phyloP scores from a whole-genome alignment of 768 basidiomycete species.

The Cyclocybe cylindracea region DNA sequence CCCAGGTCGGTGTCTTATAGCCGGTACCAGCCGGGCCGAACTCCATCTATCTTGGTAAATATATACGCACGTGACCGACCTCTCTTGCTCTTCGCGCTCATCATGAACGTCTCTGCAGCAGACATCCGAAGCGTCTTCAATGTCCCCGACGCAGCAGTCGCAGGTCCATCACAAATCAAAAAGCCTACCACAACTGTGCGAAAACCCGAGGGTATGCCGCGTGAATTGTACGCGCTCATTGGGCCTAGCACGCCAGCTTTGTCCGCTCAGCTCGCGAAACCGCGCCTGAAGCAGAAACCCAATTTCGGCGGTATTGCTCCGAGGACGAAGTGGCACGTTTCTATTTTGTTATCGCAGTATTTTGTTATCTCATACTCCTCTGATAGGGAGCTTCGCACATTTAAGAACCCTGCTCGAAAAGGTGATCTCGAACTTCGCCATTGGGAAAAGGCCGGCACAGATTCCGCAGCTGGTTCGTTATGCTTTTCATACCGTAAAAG shows the following conservation, averaged over 20 bases:
- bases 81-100: conserved; percentile 13
- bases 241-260: conserved; percentile 91
- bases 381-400: conserved; percentile 73
- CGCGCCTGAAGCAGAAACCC: conserved; percentile 85
- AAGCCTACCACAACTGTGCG: conserved; percentile 45
- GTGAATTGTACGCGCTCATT: conserved; percentile 92
- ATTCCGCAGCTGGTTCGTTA: conserved; percentile 54
- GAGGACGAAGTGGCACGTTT: conserved; percentile 70
- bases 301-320: conserved; percentile 56
- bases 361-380: not conserved
- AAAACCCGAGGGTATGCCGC: conserved; percentile 89
- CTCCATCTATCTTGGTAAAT: no score
- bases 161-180: conserved; percentile 48
- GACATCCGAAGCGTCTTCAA: conserved; percentile 87
- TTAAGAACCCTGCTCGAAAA: conserved; percentile 70
- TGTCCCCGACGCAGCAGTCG: conserved; percentile 45
- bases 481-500: not conserved
- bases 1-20: no score
- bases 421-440: conserved; percentile 75
- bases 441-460: conserved; percentile 73
- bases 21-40: no score
- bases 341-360: not conserved
- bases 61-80: conserved; percentile 21
- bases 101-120: conserved; percentile 71
- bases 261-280: conserved; percentile 76